These are phyloP conservation scores for Capronia americana DNA, from an alignment of 2,329 filamentous ascomycete species.

Conservation along the genomic window DNA sequence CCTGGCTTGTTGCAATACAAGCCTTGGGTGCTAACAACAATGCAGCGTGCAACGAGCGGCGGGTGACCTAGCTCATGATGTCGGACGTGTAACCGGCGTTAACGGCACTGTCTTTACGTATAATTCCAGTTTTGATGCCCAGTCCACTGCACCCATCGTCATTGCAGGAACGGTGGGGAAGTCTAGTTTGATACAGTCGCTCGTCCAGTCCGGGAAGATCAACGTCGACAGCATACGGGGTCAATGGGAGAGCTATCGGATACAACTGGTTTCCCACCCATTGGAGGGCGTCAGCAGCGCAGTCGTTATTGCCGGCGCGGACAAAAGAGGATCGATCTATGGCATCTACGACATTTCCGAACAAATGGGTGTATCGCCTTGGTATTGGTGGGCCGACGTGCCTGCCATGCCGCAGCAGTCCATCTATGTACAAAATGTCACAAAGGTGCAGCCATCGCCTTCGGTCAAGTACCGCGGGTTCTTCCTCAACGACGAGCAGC, in stretches of 20 bases:
- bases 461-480: constrained; percentile 72
- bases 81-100: constrained; percentile 71
- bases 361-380: constrained; percentile 75
- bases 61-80: constrained; percentile 70
- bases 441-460: constrained; percentile 65
- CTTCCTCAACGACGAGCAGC: constrained; percentile 75
- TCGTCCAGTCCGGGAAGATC: constrained; percentile 63
- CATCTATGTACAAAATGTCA: constrained; percentile 62
- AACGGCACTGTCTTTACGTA: constrained; percentile 64
- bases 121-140: constrained; percentile 58
- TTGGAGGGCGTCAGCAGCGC: constrained; percentile 63
- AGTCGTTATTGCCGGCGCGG: constrained; percentile 71
- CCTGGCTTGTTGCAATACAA: background rate
- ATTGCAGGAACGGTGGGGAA: constrained; percentile 73
- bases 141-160: constrained; percentile 59
- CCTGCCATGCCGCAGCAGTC: constrained; percentile 57
- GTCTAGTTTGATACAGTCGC: constrained; percentile 65
- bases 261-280: constrained; percentile 64
- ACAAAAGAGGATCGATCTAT: constrained; percentile 71
- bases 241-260: constrained; percentile 73
- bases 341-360: constrained; percentile 74
- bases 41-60: constrained; percentile 69
- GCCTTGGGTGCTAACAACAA: background rate
- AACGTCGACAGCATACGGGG: constrained; percentile 64
- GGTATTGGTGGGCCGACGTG: constrained; percentile 66